Percentiles rank a stretch among this genome's conserved stretches.
phyloP scores from a whole-genome alignment of 805 yeast species.

The Saccharomycopsis sp. region DNA sequence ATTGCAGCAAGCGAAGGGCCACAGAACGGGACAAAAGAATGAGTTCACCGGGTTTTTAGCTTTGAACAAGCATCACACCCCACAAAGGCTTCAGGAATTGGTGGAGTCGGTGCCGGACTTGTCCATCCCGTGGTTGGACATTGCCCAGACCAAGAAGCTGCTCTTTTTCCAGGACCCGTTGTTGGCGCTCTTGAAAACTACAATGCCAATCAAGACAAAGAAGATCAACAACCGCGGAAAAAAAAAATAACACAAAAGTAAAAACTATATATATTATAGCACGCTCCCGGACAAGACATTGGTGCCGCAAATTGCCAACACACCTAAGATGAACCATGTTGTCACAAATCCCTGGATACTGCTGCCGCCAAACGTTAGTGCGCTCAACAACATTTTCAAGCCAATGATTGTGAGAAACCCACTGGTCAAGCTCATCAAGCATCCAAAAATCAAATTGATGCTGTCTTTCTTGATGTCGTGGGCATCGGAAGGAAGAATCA shows the following conservation, averaged over 20 bases:
- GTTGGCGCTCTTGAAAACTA: not conserved
- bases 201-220: not conserved
- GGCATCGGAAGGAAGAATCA: constrained; percentile 35
- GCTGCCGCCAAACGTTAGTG: constrained; percentile 69
- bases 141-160: not conserved
- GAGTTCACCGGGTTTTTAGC: too few relatives aligned
- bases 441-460: constrained; percentile 44
- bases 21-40: too few relatives aligned
- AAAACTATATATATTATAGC: not conserved
- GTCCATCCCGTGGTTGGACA: constrained; percentile 2
- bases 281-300: constrained; percentile 28
- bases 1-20: too few relatives aligned
- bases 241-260: not conserved
- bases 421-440: constrained; percentile 61
- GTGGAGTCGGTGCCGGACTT: not conserved
- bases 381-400: constrained; percentile 77
- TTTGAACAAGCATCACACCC: too few relatives aligned
- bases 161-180: not conserved
- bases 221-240: not conserved
- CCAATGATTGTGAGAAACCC: constrained; percentile 82
- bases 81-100: too few relatives aligned
- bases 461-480: constrained; percentile 29
- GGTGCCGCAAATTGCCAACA: constrained; percentile 44
- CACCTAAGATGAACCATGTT: constrained; percentile 53
- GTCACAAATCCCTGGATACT: constrained; percentile 41